Evolutionary conservation across 169 alveolate genomes (phyloP), one percentile per base, ranked within the genome.

Genomic region (Cryptosporidium baileyi): DNA sequence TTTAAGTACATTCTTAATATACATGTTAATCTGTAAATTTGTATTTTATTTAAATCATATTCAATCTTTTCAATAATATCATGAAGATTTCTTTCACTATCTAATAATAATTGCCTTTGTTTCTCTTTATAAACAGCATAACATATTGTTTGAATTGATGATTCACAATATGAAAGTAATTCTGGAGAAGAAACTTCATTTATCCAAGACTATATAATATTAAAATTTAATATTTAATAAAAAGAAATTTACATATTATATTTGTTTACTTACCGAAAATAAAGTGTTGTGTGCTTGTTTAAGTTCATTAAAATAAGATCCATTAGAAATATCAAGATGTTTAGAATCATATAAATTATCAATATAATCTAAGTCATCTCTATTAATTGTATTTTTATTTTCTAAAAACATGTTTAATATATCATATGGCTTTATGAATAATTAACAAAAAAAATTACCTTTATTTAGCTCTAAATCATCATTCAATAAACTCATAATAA

Each of bases 161-260:
- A 22, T 43, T 52, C 85, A 74, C 57, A 51, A 32, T 74, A 54
- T 19, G 47, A 38, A 11, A 74, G 43, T 15, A 74, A 41, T 22
- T 74, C 85, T 22, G 85, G 85, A 6, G 85, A 74, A 1, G 54
- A 67, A 9, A 51, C 1, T 15, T 74, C 85, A 34, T 74, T 74
- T 30, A 74, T 74, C 85, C 85, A 74, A 9, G 41, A 22, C 85
- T 65, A 17, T 19, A 15, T 45, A 11, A 3, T 45, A 4, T 15
- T 44, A 22, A 62, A 3, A 9, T n/a, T n/a, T n/a, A n/a, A n/a
- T n/a, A n/a, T 0, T 40, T 3, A 36, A 19, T 40, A 28, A 6
- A 0, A 1, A 4, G 0, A 0, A 0, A 51, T 0, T 40, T 15
- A 34, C 15, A 43, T 22, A 17, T 8, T 28, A 19, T 4, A 45